A percentile compares a stretch with the other conserved stretches of the same genome.
Conservation (phyloP, 768 basidiomycete species). For the Galerina marginata region DNA sequence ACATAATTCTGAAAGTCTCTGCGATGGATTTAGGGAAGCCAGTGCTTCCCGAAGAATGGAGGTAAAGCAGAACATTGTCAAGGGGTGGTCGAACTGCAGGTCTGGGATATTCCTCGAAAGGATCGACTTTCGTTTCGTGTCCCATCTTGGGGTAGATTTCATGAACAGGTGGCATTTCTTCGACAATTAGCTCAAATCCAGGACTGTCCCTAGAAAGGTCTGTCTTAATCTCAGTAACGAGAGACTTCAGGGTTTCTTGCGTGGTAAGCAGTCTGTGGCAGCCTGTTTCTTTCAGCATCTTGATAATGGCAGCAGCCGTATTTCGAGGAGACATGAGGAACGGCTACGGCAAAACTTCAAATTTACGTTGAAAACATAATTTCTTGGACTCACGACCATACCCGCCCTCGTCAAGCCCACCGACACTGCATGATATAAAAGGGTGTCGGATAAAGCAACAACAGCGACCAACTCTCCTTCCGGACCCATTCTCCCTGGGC, state of each 20-base stretch:
- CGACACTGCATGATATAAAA: conserved; percentile 48
- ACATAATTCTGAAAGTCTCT: conserved; percentile 32
- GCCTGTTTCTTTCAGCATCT: conserved; percentile 41
- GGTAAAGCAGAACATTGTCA: conserved; percentile 36
- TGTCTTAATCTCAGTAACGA: conserved; percentile 34
- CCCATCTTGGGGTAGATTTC: conserved; percentile 49
- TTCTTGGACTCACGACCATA: conserved; percentile 33
- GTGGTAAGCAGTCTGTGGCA: conserved; percentile 46
- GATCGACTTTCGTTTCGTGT: conserved; percentile 31
- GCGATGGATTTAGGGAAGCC: conserved; percentile 50
- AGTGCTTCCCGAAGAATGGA: conserved; percentile 58
- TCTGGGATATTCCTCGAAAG: conserved; percentile 35
- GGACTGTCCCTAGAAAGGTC: conserved; percentile 26
- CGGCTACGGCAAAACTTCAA: conserved; percentile 32
- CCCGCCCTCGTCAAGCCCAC: conserved; percentile 44
- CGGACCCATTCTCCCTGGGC: conserved; percentile 35
- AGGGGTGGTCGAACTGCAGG: conserved; percentile 17
- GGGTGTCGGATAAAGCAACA: conserved; percentile 36
- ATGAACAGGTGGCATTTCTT: conserved; percentile 37
- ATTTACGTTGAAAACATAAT: not conserved
- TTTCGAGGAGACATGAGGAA: conserved; percentile 47
- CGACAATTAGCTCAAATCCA: conserved; percentile 27
- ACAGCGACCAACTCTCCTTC: conserved; percentile 43
- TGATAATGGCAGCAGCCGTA: conserved; percentile 38
- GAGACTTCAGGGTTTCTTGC: conserved; percentile 27